These are phyloP conservation scores for Mortierella antarctica DNA, from an alignment of 192 early-diverging fungal genomes.

Conservation along the genomic window DNA sequence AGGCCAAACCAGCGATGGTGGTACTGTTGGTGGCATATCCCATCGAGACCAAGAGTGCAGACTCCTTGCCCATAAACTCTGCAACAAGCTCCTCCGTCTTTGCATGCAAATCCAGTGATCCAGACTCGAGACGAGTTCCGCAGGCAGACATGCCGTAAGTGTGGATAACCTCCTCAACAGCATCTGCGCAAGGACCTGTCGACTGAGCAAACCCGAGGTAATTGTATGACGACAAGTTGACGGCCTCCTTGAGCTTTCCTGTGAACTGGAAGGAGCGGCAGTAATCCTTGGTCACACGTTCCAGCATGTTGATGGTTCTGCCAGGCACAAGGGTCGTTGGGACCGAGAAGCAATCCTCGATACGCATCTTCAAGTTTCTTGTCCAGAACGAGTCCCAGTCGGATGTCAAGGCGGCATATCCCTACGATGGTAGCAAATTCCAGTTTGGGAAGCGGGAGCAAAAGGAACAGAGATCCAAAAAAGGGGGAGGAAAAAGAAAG, in stretches of 20 bases:
- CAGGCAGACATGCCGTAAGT: slow-evolving; percentile 78
- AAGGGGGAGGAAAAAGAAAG: neutral
- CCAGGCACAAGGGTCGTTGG: slow-evolving; percentile 95
- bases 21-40: slow-evolving; percentile 98
- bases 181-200: slow-evolving; percentile 94
- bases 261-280: slow-evolving; percentile 89
- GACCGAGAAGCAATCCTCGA: slow-evolving; percentile 94
- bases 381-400: slow-evolving; percentile 98
- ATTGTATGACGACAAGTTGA: slow-evolving; percentile 98
- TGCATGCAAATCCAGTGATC: slow-evolving; percentile 70
- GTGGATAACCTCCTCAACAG: slow-evolving; percentile 81
- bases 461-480: slow-evolving; percentile 9
- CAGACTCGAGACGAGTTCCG: slow-evolving; percentile 79
- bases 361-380: slow-evolving; percentile 82
- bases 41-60: slow-evolving; percentile 91
- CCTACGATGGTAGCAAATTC: slow-evolving; percentile 53
- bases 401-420: slow-evolving; percentile 92
- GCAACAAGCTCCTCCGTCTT: slow-evolving; percentile 90
- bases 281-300: slow-evolving; percentile 86
- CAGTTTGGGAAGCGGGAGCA: slow-evolving; percentile 2
- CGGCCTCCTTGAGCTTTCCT: slow-evolving; percentile 78
- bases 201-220: slow-evolving; percentile 97
- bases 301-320: slow-evolving; percentile 84
- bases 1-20: slow-evolving; percentile 88
- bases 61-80: slow-evolving; percentile 89